phyloP scores from a whole-genome alignment of 2,329 filamentous ascomycete species.

The Ophiocordyceps camponoti-floridani region DNA sequence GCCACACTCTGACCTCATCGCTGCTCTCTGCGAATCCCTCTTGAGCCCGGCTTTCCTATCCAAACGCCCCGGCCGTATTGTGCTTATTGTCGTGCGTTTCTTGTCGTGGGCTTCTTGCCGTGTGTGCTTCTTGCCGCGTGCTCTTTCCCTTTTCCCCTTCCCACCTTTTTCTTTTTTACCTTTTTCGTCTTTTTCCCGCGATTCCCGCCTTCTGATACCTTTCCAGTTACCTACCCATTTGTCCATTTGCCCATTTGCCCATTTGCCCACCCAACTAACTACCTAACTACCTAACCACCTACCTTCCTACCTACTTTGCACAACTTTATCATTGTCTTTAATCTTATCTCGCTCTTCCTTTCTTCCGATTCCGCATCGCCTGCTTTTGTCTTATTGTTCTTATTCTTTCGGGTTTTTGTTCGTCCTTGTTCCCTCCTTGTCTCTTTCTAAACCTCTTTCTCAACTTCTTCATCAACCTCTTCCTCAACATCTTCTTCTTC shows the following conservation, averaged over 20 bases:
- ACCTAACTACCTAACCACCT: no score
- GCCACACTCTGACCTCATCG: not conserved
- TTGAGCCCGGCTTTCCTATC: not conserved
- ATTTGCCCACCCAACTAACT: no score
- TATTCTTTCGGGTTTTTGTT: not conserved
- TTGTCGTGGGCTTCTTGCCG: no score
- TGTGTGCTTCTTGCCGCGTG: not conserved
- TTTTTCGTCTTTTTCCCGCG: no score
- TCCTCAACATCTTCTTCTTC: not conserved
- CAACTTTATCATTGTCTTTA: not conserved
- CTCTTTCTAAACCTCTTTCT: no score
- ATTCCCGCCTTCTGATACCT: no score
- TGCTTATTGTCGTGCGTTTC: no score
- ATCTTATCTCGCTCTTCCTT: not conserved
- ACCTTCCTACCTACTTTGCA: no score
- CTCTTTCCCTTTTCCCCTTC: not conserved
- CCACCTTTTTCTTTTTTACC: no score
- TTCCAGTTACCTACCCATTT: no score
- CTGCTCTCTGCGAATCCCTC: not conserved
- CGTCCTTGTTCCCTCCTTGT: not conserved
- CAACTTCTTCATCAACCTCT: not conserved
- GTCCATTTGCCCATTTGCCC: no score
- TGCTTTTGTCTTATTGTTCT: not conserved
- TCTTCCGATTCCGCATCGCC: not conserved
- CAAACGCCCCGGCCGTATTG: not conserved